phyloP scores from a whole-genome alignment of 768 basidiomycete species.

The Rhodotorula kratochvilovae region DNA sequence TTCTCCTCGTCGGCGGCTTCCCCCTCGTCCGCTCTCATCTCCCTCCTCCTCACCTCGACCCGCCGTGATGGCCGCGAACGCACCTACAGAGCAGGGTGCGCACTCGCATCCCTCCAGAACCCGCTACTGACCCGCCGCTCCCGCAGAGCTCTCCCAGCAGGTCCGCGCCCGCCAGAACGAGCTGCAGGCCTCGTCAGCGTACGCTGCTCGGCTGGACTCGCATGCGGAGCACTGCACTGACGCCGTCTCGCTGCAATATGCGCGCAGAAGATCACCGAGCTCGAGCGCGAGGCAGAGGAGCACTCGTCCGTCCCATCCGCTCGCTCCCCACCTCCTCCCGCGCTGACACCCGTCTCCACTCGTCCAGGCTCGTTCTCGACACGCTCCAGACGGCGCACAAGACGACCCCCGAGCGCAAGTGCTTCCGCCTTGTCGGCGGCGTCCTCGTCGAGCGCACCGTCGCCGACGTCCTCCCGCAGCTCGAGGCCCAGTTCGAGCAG shows the following conservation, averaged over 20 bases:
- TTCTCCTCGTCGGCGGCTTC: background rate
- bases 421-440: conserved; percentile 93
- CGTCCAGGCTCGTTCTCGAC: conserved; percentile 72
- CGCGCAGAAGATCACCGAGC: conserved; percentile 61
- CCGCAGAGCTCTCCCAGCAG: conserved; percentile 21
- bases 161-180: conserved; percentile 17
- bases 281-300: conserved; percentile 93
- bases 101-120: too few species aligned
- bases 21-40: background rate
- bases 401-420: conserved; percentile 85
- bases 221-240: background rate
- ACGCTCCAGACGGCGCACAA: conserved; percentile 76
- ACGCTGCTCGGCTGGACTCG: too few species aligned
- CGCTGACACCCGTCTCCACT: background rate
- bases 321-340: background rate
- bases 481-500: conserved; percentile 84
- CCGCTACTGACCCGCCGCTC: rapidly evolving
- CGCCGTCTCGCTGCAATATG: background rate
- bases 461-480: conserved; percentile 81
- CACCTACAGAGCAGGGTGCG: conserved; percentile 3
- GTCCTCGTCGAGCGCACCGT: conserved; percentile 94
- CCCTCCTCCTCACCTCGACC: background rate
- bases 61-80: background rate
- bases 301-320: conserved; percentile 62
- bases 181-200: conserved; percentile 29